phyloP scores from a whole-genome alignment of 2,329 filamentous ascomycete species.

The Clarireedia paspali region DNA sequence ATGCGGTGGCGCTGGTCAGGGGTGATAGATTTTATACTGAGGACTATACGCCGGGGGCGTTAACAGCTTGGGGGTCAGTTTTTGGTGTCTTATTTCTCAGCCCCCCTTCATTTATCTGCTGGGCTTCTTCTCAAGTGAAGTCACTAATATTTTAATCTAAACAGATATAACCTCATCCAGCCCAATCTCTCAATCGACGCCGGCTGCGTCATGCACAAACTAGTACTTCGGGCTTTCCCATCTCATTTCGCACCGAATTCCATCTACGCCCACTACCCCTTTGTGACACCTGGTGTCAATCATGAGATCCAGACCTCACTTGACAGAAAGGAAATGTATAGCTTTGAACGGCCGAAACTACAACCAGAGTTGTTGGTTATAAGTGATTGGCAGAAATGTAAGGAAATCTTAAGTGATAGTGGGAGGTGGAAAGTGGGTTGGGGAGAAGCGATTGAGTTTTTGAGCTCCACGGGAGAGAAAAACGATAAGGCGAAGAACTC shows the following conservation, averaged over 20 bases:
- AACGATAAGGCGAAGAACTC: too few relatives aligned
- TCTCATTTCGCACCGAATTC: constrained; percentile 68
- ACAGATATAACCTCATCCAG: constrained; percentile 4
- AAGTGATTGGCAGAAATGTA: not conserved
- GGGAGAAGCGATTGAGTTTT: not conserved
- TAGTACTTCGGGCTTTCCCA: constrained; percentile 73
- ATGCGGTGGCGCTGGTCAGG: constrained; percentile 51
- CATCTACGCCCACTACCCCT: constrained; percentile 59
- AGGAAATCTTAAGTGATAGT: constrained; percentile 17
- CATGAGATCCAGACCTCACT: constrained; percentile 59
- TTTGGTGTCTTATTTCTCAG: constrained; percentile 30
- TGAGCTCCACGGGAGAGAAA: not conserved
- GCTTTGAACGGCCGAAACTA: constrained; percentile 23
- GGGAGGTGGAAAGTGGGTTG: not conserved
- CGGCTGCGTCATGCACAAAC: constrained; percentile 76
- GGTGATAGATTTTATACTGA: constrained; percentile 49
- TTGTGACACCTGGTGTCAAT: constrained; percentile 63
- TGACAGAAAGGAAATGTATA: constrained; percentile 26
- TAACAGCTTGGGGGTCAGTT: constrained; percentile 73
- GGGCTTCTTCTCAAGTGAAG: not conserved
- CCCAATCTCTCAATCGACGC: constrained; percentile 50
- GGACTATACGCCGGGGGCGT: constrained; percentile 47
- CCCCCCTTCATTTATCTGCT: not conserved
- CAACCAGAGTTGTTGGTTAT: not conserved
- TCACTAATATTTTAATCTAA: not conserved